Base-by-base conservation (phyloP, 805 yeast species). In the Starmera dryadoides region DNA sequence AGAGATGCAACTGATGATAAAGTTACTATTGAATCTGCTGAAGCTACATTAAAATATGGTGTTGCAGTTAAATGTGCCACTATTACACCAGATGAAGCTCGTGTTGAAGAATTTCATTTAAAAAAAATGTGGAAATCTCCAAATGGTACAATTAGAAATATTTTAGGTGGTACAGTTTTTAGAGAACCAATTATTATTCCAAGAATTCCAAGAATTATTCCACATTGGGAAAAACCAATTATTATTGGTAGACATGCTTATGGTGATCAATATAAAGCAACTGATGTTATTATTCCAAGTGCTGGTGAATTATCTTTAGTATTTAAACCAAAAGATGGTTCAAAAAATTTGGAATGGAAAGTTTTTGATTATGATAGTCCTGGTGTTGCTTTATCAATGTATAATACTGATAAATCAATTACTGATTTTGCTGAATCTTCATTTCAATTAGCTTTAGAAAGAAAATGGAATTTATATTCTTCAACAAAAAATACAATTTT, bases 91-190 rank as follows among this genome's bases (percentile, higher is more conserved):
- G 95, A 86, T 59, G 98, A 91, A 69, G 93, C 86, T 35, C 79
- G 98, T 56, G 97, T 91, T 38, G 70, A 85, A 63, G 98, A 91
- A 64, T 91, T 87, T 64, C 68, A 75, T 41, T 74, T 91, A 63
- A 88, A 91, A 69, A 84, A 88, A 63, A 91, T 91, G 98, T 91
- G 97, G 97, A 73, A 83, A 43, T 86, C 96, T 14, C 98, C 98
- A 47, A 91, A 91, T 65, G 98, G 98, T 44, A 91, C 98, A 37
- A 86, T 91, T 61, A 81, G 98, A 68, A 91, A 91, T 69, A 82
- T 91, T 45, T 70, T 91, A 44, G 96, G 96, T 37, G 98, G 98
- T 43, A 91, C 97, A 22, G 96, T 91, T 34, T 91, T 91, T 75
- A 78, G 98, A 58, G 98, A 89, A 67, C 96, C 97, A 45, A 91